Evolutionary conservation across 805 yeast species (phyloP).

Genomic region (Kluyveromyces aestuarii): DNA sequence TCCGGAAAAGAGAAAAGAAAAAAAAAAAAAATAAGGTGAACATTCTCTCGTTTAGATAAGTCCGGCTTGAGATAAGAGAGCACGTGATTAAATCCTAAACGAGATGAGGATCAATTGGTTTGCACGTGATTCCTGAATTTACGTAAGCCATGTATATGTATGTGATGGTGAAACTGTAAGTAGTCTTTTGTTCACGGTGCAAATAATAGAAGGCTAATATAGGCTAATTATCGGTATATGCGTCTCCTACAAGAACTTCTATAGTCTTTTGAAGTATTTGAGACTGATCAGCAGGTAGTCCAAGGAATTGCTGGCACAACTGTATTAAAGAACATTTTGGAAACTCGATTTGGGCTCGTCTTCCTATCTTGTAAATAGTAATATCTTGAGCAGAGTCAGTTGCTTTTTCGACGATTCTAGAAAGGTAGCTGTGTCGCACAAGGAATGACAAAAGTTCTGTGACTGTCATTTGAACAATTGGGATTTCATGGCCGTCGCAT

Average conservation of each 20-base stretch:
- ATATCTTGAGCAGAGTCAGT: slow-evolving; percentile 14
- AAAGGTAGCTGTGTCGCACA: slow-evolving; percentile 18
- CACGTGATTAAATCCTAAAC: background rate
- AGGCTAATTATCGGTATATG: slow-evolving; percentile 8
- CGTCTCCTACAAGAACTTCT: slow-evolving; percentile 18
- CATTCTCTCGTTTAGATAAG: background rate
- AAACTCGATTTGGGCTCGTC: slow-evolving; percentile 22
- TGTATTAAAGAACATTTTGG: slow-evolving; percentile 12
- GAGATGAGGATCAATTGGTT: no score
- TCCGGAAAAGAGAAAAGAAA: background rate
- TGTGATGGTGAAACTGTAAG: no score
- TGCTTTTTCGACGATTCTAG: slow-evolving; percentile 16
- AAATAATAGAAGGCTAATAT: background rate
- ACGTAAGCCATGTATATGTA: no score
- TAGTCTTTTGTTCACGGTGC: no score
- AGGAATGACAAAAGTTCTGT: slow-evolving; percentile 16
- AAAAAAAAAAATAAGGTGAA: background rate
- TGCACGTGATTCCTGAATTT: no score
- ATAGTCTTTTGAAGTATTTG: slow-evolving; percentile 13
- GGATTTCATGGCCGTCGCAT: slow-evolving; percentile 18
- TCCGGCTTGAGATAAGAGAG: background rate
- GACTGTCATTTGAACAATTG: slow-evolving; percentile 15
- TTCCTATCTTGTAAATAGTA: slow-evolving; percentile 19
- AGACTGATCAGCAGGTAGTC: slow-evolving; percentile 11
- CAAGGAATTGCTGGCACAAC: slow-evolving; percentile 15